phyloP scores from a whole-genome alignment of 1,284 basidiomycete genomes.

The Trichosporon sp. region DNA sequence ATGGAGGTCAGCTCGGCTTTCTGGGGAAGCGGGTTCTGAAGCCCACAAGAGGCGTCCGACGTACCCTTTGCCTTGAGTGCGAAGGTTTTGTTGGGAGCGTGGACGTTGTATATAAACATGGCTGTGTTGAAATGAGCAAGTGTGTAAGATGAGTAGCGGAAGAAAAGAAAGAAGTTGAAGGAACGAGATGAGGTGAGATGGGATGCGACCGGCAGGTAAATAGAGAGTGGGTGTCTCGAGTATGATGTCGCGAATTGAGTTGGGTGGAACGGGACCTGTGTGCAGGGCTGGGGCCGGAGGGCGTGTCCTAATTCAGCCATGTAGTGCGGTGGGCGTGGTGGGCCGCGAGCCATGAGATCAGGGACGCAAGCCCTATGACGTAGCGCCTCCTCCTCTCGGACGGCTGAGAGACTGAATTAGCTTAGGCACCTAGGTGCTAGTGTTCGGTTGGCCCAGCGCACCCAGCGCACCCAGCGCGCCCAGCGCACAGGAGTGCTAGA shows the following conservation, averaged over 20 bases:
- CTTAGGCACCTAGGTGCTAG: background rate
- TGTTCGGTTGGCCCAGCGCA: no score
- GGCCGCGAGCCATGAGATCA: constrained; percentile 1
- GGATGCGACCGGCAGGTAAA: background rate
- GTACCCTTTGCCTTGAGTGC: constrained; percentile 31
- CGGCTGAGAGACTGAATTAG: background rate
- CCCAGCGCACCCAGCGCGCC: no score
- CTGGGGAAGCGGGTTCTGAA: background rate
- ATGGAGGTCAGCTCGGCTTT: constrained; percentile 8
- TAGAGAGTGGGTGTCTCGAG: background rate
- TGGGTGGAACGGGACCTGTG: background rate
- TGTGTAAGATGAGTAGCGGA: background rate
- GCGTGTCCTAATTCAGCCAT: constrained; percentile 19
- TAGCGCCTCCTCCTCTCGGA: background rate
- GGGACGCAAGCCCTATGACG: background rate
- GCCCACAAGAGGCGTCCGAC: background rate
- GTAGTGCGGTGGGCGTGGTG: constrained; percentile 2
- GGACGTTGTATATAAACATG: constrained; percentile 55
- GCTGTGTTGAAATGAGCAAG: background rate
- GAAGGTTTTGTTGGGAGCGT: constrained; percentile 49
- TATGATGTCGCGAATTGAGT: background rate
- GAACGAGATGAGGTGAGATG: background rate
- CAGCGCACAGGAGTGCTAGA: background rate
- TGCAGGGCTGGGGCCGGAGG: background rate
- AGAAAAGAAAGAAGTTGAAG: background rate